Evolutionary conservation across 805 yeast genomes (phyloP).

Genomic region (Ascoidea tarda): DNA sequence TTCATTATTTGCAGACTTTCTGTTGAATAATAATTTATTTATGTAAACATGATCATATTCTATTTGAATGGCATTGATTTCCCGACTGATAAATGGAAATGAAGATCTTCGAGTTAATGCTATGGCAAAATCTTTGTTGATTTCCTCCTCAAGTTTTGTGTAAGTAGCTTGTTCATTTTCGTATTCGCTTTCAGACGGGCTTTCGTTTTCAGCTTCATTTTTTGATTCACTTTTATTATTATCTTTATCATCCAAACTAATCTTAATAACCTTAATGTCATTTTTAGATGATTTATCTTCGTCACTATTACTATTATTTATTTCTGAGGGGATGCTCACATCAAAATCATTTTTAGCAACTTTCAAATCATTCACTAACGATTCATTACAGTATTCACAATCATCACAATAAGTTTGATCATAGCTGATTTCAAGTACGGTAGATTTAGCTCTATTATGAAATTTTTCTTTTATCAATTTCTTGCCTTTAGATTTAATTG

Average conservation of each 20-base stretch:
- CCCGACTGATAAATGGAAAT: conserved; percentile 22
- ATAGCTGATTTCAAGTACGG: background rate
- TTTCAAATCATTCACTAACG: too few relatives aligned
- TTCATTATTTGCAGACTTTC: background rate
- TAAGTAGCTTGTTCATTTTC: too few relatives aligned
- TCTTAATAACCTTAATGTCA: conserved; percentile 11
- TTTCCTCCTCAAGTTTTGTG: too few relatives aligned
- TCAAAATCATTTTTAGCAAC: background rate
- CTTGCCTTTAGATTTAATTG: background rate
- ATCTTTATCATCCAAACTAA: conserved; percentile 1
- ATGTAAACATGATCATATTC: conserved; percentile 14
- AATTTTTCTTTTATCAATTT: too few relatives aligned
- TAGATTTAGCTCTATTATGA: background rate
- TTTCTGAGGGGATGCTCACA: background rate
- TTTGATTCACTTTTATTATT: background rate
- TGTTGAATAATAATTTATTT: background rate
- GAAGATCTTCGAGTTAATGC: conserved; percentile 23
- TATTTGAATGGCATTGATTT: conserved; percentile 18
- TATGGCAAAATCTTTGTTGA: conserved; percentile 5
- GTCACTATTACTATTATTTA: conserved; percentile 5
- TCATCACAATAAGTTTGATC: background rate
- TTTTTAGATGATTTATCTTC: conserved; percentile 1
- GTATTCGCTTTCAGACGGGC: background rate
- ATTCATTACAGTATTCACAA: too few relatives aligned
- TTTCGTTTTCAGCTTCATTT: too few relatives aligned